These are phyloP conservation scores for Malassezia cuniculi DNA, from an alignment of 1,284 basidiomycete genomes.

Conservation along the genomic window DNA sequence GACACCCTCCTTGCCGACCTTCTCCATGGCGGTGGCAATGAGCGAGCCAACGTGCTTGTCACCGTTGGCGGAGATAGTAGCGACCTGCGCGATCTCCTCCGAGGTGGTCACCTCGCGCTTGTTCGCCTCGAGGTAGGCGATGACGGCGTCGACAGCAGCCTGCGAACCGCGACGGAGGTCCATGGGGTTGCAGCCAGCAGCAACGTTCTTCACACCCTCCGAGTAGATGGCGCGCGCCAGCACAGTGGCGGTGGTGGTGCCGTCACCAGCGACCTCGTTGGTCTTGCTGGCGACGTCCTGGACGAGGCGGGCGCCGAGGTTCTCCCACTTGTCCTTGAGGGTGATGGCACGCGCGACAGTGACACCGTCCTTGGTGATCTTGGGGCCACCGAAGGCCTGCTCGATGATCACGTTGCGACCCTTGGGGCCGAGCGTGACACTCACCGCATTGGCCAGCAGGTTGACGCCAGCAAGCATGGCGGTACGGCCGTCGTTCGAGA, in stretches of 20 bases:
- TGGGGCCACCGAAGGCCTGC: slow-evolving; percentile 90
- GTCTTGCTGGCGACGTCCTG: slow-evolving; percentile 94
- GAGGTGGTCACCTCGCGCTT: slow-evolving; percentile 91
- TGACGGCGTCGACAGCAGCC: slow-evolving; percentile 88
- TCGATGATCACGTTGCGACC: slow-evolving; percentile 99
- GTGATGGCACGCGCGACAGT: slow-evolving; percentile 90
- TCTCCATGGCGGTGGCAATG: slow-evolving; percentile 99
- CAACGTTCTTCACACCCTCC: slow-evolving; percentile 98
- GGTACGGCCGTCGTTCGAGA: slow-evolving; percentile 86
- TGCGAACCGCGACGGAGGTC: slow-evolving; percentile 92
- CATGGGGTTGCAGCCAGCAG: slow-evolving; percentile 98
- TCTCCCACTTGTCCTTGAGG: slow-evolving; percentile 93
- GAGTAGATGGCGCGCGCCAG: slow-evolving; percentile 92
- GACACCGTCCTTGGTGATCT: slow-evolving; percentile 98
- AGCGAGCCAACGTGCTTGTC: slow-evolving; percentile 84
- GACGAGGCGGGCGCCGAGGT: slow-evolving; percentile 90
- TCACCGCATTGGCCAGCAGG: slow-evolving; percentile 61
- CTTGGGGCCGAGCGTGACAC: slow-evolving; percentile 92
- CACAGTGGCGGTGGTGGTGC: slow-evolving; percentile 94
- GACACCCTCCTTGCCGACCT: slow-evolving; percentile 98
- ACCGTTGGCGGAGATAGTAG: slow-evolving; percentile 96
- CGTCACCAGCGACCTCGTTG: slow-evolving; percentile 93
- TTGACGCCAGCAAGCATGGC: slow-evolving; percentile 91
- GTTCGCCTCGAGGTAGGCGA: slow-evolving; percentile 76
- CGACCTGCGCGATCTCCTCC: slow-evolving; percentile 93